Evolutionary conservation across 805 yeast genomes (phyloP), one percentile per base, ranked within the genome.

Genomic region (Candida bentonensis): DNA sequence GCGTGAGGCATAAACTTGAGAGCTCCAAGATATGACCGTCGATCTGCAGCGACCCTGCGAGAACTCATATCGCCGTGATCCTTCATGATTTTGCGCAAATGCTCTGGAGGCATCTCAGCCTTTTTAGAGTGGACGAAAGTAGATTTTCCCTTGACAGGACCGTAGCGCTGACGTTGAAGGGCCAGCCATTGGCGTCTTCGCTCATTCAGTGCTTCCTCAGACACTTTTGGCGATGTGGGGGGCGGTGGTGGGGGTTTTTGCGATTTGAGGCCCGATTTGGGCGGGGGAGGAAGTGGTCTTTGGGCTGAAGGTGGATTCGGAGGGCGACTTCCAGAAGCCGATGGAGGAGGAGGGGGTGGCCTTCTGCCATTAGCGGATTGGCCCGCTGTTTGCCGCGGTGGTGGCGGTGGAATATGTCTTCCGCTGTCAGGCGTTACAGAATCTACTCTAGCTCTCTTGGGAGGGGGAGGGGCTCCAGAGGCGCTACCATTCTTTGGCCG

Each of bases 1-100:
- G 98, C 96, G 63, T 89, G 97, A 0, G 99, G 99, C 79, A 94
- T 74, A 64, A 82, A 94, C 62, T 87, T 89, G 46, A 92, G 67
- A 1, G 97, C 88, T 1, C 96, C 96, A 22, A 94, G 63, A 54
- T 84, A 87, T 0, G 95, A 77, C 47, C 89, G 69, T 57, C 87
- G 88, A 55, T 89, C 96, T 11, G 82, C 74, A 20, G 89, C 79
- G 42, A 83, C 82, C 49, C 79, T 78, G 50, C 76, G 74, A 1
- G 88, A 76, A 1, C 94, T 76, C 67, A 88, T 73, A 55, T 89
- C 96, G 1, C 87, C 87, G 54, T 86, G 95, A 48, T 79, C 85
- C 42, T 72, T 71, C 57, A 89, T 76, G 47, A 87, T 82, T 58
- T 84, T 85, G 39, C 98, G 70, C 21, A 89, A 64, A 63, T 88